Evolutionary conservation across 306 rosid genomes (phyloP), one percentile per base, ranked within the genome.

Genomic region (Hippophae rhamnoides): DNA sequence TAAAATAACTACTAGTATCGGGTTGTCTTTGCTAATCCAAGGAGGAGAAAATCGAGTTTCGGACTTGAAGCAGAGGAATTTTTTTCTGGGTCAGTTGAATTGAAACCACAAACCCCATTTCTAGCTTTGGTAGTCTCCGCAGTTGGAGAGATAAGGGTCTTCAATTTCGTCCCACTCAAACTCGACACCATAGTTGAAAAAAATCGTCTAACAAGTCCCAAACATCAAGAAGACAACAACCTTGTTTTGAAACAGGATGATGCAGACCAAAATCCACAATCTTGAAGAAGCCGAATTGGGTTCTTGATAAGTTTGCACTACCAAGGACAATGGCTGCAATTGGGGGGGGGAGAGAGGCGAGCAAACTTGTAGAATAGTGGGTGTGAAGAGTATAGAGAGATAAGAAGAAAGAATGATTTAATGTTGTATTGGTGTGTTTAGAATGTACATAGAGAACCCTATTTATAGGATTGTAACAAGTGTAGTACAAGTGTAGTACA

Each of bases 101-200:
- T 85, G 75, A 78, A 92, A 7, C 96, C 98, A 31, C 98, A 92
- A 40, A 69, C 52, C 1, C 96, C 96, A 3, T 68, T 71, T 3
- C 56, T 68, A 5, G 67, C 38, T 10, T 18, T 43, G 13, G 52
- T 96, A 92, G 5, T 63, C 64, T 6, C 13, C 78, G 73, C 99
- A 92, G 43, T 54, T 74, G 0, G 74, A 27, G 61, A 88, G 85
- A 77, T 76, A 92, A 7, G 80, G 56, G 43, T 84, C 99, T 25
- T 74, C 78, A 9, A 77, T 43, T 66, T 77, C 69, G 31, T 92
- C 93, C 99, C 99, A 92, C 57, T 88, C 79, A 8, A 92, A 49
- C n/a, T 74, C 76, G 47, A 92, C 59, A 57, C 96, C 96, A 0
- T 40, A 8, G 4, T 58, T 49, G 26, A 92, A 75, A 10, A 10